phyloP scores from a whole-genome alignment of 73 alveolate species.

The Paraurostyla sp. region DNA sequence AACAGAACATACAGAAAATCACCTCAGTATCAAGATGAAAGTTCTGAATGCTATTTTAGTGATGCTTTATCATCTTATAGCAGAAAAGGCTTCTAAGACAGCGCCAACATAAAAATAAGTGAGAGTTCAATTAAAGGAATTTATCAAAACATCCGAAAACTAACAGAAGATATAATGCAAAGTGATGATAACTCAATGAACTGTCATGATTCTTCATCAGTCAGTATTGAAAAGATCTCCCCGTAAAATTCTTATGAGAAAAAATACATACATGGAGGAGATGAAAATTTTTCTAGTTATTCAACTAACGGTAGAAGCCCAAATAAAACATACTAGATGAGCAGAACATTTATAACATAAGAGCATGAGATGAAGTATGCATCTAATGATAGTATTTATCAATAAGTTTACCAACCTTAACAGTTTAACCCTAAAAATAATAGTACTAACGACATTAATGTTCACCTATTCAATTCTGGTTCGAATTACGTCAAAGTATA shows the following conservation, averaged over 20 bases:
- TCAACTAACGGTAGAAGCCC: constrained; percentile 17
- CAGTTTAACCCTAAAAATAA: not conserved
- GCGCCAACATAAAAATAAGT: not conserved
- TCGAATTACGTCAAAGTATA: not conserved
- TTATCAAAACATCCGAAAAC: not conserved
- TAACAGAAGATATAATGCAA: constrained; percentile 1
- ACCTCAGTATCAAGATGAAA: not conserved
- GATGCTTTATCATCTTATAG: constrained; percentile 13
- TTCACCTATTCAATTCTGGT: not conserved
- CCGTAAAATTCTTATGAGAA: not conserved
- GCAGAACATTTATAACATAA: not conserved
- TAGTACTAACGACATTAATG: not conserved
- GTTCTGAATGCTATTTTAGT: not conserved
- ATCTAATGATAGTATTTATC: not conserved
- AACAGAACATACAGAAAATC: not conserved
- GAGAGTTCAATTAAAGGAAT: constrained; percentile 29
- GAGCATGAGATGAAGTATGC: not conserved
- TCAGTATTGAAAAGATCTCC: constrained; percentile 20
- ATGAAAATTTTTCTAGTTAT: not conserved
- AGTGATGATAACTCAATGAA: not conserved
- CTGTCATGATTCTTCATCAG: not conserved
- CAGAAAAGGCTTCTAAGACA: not conserved
- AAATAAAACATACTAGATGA: not conserved
- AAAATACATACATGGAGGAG: not conserved
- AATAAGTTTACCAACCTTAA: not conserved